These are phyloP conservation scores for Boletales sp. DNA, from an alignment of 768 basidiomycete species.

Conservation along the genomic window DNA sequence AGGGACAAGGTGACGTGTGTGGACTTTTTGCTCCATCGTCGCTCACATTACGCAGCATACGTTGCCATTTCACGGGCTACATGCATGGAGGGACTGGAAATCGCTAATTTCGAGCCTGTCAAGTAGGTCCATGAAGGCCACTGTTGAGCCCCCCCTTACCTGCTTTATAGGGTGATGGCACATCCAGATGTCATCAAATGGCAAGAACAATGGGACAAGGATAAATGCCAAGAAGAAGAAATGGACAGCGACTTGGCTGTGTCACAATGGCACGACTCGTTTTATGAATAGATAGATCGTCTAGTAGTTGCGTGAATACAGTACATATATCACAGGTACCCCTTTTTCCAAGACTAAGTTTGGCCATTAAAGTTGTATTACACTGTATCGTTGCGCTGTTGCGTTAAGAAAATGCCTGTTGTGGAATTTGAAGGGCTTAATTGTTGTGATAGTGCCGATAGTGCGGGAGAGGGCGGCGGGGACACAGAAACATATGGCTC, in stretches of 20 bases:
- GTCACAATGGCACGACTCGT: conserved; percentile 30
- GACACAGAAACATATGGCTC: conserved; percentile 14
- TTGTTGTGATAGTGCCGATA: conserved; percentile 10
- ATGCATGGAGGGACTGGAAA: conserved; percentile 37
- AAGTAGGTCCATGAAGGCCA: conserved; percentile 20
- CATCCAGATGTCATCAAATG: conserved; percentile 33
- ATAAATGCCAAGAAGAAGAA: conserved; percentile 28
- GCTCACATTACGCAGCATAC: conserved; percentile 22
- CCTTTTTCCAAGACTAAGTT: background rate
- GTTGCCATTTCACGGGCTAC: conserved; percentile 41
- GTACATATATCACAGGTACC: background rate
- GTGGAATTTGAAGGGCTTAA: conserved; percentile 15
- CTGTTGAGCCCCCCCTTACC: background rate
- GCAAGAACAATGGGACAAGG: conserved; percentile 27
- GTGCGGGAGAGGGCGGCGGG: conserved; percentile 13
- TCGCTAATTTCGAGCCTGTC: conserved; percentile 33
- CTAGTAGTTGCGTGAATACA: conserved; percentile 1
- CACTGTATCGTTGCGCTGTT: conserved; percentile 9
- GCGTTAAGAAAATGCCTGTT: conserved; percentile 4
- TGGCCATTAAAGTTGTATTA: conserved; percentile 1
- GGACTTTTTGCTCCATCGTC: background rate
- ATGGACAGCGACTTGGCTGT: conserved; percentile 33
- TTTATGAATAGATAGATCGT: conserved; percentile 9
- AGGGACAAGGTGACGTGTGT: conserved; percentile 48
- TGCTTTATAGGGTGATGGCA: conserved; percentile 30